Evolutionary conservation across 176 grass and related monocot species (phyloP).

Genomic region (Hyparrhenia diplandra): DNA sequence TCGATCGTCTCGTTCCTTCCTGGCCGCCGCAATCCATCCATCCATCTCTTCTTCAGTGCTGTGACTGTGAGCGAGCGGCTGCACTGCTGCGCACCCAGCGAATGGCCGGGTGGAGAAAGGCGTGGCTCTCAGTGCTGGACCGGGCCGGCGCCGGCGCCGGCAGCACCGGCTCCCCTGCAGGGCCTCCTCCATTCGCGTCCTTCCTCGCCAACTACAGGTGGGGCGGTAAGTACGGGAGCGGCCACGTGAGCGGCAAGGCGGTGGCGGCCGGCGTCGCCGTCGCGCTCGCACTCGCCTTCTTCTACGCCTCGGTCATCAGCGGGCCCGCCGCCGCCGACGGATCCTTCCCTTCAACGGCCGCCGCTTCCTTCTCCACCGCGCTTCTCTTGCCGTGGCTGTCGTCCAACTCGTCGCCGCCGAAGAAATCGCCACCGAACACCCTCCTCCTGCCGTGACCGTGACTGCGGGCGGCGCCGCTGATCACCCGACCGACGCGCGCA

Average conservation of each 20-base stretch:
- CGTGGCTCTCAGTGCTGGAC: constrained; percentile 21
- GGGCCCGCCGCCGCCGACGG: neutral
- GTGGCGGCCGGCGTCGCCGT: constrained; percentile 8
- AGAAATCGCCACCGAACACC: neutral
- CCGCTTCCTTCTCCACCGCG: neutral
- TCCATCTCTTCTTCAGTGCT: neutral
- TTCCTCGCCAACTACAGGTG: no score
- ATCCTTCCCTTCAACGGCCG: constrained; percentile 31
- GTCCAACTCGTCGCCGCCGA: constrained; percentile 2
- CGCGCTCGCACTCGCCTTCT: constrained; percentile 31
- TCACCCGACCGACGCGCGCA: neutral
- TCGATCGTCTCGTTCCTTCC: no score
- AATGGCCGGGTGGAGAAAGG: constrained; percentile 46
- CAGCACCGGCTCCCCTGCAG: neutral
- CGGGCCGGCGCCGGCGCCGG: neutral
- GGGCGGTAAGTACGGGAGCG: constrained; percentile 5
- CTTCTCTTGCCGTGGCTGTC: constrained; percentile 17
- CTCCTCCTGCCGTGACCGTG: no score
- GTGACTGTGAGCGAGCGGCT: neutral
- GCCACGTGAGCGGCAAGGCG: constrained; percentile 14
- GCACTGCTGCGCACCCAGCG: neutral
- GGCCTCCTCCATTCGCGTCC: neutral
- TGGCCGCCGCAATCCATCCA: neutral
- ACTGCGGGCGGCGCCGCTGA: no score
- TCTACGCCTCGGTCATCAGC: constrained; percentile 19